Evolutionary conservation across 208 protist species (phyloP), one percentile per base, ranked within the genome.

Genomic region (Leishmania amazonensis): DNA sequence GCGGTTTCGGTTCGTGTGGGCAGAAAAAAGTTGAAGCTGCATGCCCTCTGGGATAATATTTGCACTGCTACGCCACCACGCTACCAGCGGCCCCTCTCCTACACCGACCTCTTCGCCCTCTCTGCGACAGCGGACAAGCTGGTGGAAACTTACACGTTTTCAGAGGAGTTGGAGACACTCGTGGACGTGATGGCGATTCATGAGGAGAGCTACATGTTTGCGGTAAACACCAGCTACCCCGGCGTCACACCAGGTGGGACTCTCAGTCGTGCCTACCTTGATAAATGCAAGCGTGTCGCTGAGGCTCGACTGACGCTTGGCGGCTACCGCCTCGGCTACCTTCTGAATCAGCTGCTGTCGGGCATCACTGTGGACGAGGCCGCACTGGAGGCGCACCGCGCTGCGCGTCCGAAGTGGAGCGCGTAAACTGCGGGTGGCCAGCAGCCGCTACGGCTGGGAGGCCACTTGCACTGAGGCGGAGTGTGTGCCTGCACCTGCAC

Each of bases 11-110:
- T 98, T 17, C 62, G 51, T 0, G 76, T 90, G 9, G 42, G 89
- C 38, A 83, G 83, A 4, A 68, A 71, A 17, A 15, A 17, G 24
- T 35, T 88, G 78, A 94, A 80, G 53, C 89, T 98, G 62, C 95
- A 98, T 75, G 76, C 89, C 2, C 31, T 98, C 57, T 98, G 95
- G 94, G 95, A 98, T 79, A 84, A 89, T 49, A 85, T 97, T 62
- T 96, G 95, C 81, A 60, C 85, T 49, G 80, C 75, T 28, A 70
- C 81, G 5, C 62, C 86, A 6, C 47, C 75, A 42, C 31, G 76
- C 80, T 70, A 80, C 65, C 0, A 65, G 17, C 91, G 95, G 19
- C 95, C 95, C 0, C 87, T 97, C 6, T 85, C 76, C 57, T 57
- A 73, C n/a, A 72, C 81, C 17, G 71, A 91, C 57, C 77, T 89